Evolutionary conservation across 805 yeast genomes (phyloP).

Genomic region (Teunomyces barrocoloradensis): DNA sequence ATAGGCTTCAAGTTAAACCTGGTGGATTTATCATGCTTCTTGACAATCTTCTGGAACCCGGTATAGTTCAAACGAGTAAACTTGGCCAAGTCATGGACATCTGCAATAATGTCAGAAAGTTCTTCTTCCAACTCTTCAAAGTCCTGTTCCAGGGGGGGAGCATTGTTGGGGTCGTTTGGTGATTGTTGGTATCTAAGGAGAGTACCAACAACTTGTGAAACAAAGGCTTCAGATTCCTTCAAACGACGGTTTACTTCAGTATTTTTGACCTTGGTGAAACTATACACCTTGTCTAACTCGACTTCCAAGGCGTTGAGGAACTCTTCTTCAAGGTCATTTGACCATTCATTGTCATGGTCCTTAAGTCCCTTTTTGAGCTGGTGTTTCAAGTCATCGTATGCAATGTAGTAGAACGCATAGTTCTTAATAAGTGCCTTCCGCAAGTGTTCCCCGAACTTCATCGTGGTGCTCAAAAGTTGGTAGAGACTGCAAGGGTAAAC

Average conservation of each 20-base stretch:
- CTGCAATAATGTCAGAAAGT: conserved; percentile 80
- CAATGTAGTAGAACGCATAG: conserved; percentile 85
- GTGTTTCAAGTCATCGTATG: conserved; percentile 87
- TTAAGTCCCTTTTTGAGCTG: conserved; percentile 69
- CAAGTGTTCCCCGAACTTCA: conserved; percentile 96
- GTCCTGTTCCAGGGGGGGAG: conserved; percentile 41
- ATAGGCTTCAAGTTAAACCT: conserved; percentile 73
- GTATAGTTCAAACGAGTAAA: conserved; percentile 92
- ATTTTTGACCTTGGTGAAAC: conserved; percentile 84
- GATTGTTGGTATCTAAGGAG: conserved; percentile 22
- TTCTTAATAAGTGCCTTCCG: conserved; percentile 86
- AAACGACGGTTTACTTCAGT: conserved; percentile 84
- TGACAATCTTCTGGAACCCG: conserved; percentile 94
- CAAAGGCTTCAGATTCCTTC: conserved; percentile 74
- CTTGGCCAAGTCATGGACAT: conserved; percentile 94
- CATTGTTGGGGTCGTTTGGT: conserved; percentile 39
- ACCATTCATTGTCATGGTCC: conserved; percentile 62
- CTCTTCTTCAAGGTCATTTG: conserved; percentile 73
- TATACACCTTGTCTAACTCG: conserved; percentile 90
- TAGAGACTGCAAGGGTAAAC: not conserved
- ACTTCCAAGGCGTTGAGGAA: conserved; percentile 73
- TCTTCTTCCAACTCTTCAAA: conserved; percentile 44
- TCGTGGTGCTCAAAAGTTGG: conserved; percentile 24
- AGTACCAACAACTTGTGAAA: conserved; percentile 59
- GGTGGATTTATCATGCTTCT: conserved; percentile 93